A percentile compares a stretch with the other conserved stretches of the same genome.
Evolutionary conservation across 1,284 basidiomycete species (phyloP).

Genomic region (Ceraceosorus bombacis): DNA sequence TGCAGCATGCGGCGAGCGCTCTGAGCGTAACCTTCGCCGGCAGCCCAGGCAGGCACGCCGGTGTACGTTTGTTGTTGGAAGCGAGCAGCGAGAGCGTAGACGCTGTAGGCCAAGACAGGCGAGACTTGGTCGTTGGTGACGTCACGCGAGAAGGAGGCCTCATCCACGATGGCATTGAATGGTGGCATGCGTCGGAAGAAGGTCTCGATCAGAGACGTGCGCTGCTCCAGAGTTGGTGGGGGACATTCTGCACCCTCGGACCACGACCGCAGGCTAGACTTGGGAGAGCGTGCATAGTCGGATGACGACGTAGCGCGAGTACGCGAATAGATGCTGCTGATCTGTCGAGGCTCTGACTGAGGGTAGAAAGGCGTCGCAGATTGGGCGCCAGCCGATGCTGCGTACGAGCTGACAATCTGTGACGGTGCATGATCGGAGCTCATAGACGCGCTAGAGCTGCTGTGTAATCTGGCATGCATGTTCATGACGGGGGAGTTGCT

Average conservation of each 20-base stretch:
- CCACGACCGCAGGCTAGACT: no score
- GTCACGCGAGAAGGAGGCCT: slow-evolving; percentile 51
- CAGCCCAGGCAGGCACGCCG: slow-evolving; percentile 11
- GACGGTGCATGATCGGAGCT: no score
- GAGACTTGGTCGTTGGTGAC: slow-evolving; percentile 49
- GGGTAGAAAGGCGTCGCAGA: no score
- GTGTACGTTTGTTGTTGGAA: slow-evolving; percentile 45
- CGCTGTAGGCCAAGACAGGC: slow-evolving; percentile 50
- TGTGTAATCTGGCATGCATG: no score
- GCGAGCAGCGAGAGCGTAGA: slow-evolving; percentile 50
- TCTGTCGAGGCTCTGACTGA: no score
- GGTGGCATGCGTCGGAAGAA: slow-evolving; percentile 51
- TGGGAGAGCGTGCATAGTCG: no score
- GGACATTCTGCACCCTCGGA: background rate
- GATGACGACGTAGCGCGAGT: no score
- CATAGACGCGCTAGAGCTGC: no score
- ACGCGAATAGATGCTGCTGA: no score
- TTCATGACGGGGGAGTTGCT: no score
- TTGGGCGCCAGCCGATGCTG: no score
- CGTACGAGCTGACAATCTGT: no score
- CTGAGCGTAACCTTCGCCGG: slow-evolving; percentile 26
- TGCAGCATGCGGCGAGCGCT: slow-evolving; percentile 28
- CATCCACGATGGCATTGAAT: slow-evolving; percentile 50
- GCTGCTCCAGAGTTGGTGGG: slow-evolving; percentile 16
- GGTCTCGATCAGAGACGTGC: slow-evolving; percentile 31